Percentiles rank a stretch among this genome's conserved stretches.
Evolutionary conservation across 441 rosid species (phyloP).

Genomic region (Populus hybrid): DNA sequence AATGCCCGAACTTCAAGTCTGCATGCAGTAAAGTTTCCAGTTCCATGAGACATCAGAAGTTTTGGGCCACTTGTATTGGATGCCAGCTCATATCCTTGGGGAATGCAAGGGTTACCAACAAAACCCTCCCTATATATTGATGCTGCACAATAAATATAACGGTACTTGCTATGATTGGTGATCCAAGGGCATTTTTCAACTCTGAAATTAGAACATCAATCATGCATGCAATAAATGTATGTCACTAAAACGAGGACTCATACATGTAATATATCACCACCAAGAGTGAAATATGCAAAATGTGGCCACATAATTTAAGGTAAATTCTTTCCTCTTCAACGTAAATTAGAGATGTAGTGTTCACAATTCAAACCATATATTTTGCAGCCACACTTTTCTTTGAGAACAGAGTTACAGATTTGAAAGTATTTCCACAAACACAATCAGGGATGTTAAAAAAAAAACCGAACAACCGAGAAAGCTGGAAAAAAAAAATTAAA

Average conservation of each 20-base stretch:
- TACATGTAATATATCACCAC: background rate
- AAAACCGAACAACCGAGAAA: too few species aligned
- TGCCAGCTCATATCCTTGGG: conserved; percentile 33
- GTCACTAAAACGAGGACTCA: background rate
- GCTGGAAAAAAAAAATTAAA: too few species aligned
- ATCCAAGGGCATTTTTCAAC: background rate
- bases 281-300: background rate
- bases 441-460: too few species aligned
- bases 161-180: background rate
- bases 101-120: conserved; percentile 36
- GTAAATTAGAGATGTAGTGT: background rate
- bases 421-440: background rate
- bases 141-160: conserved; percentile 25
- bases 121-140: conserved; percentile 13
- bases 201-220: conserved; percentile 1
- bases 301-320: background rate
- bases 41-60: conserved; percentile 23
- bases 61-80: conserved; percentile 19
- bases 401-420: background rate
- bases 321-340: background rate
- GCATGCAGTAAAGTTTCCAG: conserved; percentile 47
- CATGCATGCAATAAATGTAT: conserved; percentile 10
- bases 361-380: background rate
- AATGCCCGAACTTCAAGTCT: conserved; percentile 32
- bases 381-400: background rate